These are phyloP conservation scores for Thalassiosira livingstoniorum DNA, from an alignment of 352 stramenopile genomes.

Conservation along the genomic window DNA sequence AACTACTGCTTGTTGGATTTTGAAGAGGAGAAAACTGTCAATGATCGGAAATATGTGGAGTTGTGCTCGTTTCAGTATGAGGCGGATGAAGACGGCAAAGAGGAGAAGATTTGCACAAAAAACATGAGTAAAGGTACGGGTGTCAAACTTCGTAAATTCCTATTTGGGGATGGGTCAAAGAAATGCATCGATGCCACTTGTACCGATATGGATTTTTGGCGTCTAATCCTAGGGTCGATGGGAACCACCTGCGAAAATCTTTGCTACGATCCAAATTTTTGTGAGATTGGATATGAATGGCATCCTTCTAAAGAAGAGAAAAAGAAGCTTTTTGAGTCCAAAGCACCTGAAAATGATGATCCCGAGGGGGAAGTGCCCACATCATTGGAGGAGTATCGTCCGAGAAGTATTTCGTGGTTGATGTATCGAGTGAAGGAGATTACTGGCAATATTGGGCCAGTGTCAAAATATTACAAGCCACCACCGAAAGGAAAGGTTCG, in stretches of 20 bases:
- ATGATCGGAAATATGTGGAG: slow-evolving; percentile 9
- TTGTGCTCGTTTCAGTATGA: slow-evolving; percentile 26
- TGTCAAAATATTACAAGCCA: slow-evolving; percentile 37
- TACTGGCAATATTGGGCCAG: slow-evolving; percentile 21
- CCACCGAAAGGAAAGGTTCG: too few species aligned
- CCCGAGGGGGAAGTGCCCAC: slow-evolving; percentile 8
- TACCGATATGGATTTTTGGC: slow-evolving; percentile 30
- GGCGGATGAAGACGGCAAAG: neutral
- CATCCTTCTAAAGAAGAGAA: slow-evolving; percentile 8
- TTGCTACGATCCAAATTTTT: slow-evolving; percentile 11
- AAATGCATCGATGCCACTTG: slow-evolving; percentile 23
- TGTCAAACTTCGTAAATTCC: slow-evolving; percentile 27
- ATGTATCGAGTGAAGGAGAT: slow-evolving; percentile 30
- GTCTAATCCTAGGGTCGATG: slow-evolving; percentile 42
- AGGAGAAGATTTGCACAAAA: slow-evolving; percentile 30
- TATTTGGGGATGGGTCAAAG: slow-evolving; percentile 24
- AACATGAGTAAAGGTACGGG: slow-evolving; percentile 26
- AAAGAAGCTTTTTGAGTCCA: slow-evolving; percentile 29
- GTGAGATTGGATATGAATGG: slow-evolving; percentile 30
- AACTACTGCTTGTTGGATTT: slow-evolving; percentile 36
- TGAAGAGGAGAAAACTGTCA: slow-evolving; percentile 21
- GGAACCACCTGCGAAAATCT: slow-evolving; percentile 28
- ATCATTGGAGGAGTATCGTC: slow-evolving; percentile 28
- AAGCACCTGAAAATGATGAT: slow-evolving; percentile 23
- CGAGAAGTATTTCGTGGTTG: slow-evolving; percentile 30